Evolutionary conservation across 768 basidiomycete genomes (phyloP), one percentile per base, ranked within the genome.

Genomic region (Termitomyces sp.): DNA sequence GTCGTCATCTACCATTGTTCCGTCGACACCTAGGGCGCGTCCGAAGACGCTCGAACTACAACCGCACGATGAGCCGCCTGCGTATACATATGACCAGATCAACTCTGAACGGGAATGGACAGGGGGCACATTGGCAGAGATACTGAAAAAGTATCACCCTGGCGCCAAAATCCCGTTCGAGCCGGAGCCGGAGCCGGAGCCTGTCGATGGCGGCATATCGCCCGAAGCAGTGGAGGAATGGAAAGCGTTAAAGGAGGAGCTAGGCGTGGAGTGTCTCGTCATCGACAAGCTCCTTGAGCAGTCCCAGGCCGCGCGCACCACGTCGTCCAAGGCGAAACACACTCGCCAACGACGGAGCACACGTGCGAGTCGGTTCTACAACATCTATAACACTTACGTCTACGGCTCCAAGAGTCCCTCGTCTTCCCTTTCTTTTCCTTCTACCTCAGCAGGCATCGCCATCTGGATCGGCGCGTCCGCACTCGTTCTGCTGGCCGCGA

Each of bases 321-420:
- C 60, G 32, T 56, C 60, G 36, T 56, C 62, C 41, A 65, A 64
- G 31, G 64, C 62, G 22, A 64, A 62, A 53, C 69, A 65, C 54
- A 34, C 51, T 26, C 53, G 56, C 29, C 60, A 59, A 57, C 65
- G 71, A 16, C 73, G 78, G 13, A 73, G 76, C 49, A 41, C 39
- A 3, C 16, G 39, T 1, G 72, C 75, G 47, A 78, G 76, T 48
- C 78, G 85, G 50, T 91, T 92, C 68, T 92, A 89, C 74, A 92
- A 91, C 70, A 89, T 92, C 66, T 91, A 92, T 70, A 92, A 92
- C 70, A 92, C 89, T 8, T 82, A 82, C 54, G 74, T 82, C 34
- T 82, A 79, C 61, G 76, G 74, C 16, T 66, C 79, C 61, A 74
- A 77, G 53, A 75, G 24, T 14, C 14, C 44, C 10, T 46, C 44